A percentile compares a stretch with the other conserved stretches of the same genome.
Evolutionary conservation across 371 early-diverging fungal species (phyloP).

Genomic region (Rhizomucor miehei): DNA sequence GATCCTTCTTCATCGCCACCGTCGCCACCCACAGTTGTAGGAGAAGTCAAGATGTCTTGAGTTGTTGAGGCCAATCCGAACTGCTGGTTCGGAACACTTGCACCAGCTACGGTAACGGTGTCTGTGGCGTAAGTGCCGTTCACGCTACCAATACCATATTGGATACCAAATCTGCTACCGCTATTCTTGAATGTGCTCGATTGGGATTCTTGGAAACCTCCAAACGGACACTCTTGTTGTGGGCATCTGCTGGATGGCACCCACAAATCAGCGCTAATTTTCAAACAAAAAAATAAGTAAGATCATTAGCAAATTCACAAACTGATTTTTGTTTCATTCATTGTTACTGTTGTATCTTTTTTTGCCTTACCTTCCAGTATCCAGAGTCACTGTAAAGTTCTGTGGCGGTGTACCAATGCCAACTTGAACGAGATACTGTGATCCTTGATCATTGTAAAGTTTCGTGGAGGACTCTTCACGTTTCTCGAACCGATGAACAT

Average conservation of each 20-base stretch:
- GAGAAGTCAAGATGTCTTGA: conserved; percentile 31
- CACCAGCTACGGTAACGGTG: conserved; percentile 27
- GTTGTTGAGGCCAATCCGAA: conserved; percentile 40
- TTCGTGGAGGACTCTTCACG: conserved; percentile 1
- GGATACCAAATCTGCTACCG: conserved; percentile 16
- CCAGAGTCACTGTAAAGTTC: conserved; percentile 18
- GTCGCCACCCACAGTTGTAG: conserved; percentile 12
- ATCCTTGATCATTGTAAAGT: conserved; percentile 23
- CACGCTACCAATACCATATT: conserved; percentile 29
- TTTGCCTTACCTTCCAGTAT: conserved; percentile 23
- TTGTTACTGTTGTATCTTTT: not conserved
- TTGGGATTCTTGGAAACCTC: conserved; percentile 18
- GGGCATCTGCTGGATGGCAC: conserved; percentile 23
- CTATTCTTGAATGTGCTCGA: conserved; percentile 19
- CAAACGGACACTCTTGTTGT: conserved; percentile 18
- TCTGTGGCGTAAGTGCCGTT: conserved; percentile 30
- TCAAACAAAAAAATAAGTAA: conserved; percentile 1
- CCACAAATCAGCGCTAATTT: conserved; percentile 34
- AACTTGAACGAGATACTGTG: conserved; percentile 20
- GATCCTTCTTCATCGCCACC: conserved; percentile 4
- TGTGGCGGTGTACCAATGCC: conserved; percentile 20
- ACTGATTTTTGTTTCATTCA: not conserved
- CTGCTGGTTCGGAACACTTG: conserved; percentile 35
- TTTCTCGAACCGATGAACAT: not conserved
- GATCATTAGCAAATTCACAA: not conserved